Conservation (phyloP, 495 filamentous ascomycete genomes). For the Aspergillus campestris region DNA sequence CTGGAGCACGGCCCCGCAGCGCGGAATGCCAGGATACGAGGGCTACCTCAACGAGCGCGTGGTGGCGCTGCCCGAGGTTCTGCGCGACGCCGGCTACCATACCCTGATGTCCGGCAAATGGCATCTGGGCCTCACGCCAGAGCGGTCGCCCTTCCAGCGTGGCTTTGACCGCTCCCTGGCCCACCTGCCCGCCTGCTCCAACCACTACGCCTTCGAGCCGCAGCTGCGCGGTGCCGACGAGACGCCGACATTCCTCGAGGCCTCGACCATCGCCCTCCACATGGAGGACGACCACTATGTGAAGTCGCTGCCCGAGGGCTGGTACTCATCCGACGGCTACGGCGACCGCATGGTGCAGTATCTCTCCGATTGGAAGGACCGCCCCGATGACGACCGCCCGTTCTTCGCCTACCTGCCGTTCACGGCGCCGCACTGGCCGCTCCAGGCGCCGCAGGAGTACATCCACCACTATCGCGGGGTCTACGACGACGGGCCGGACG, state of each 20-base stretch:
- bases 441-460: slow-evolving; percentile 46
- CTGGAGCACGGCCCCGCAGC: slow-evolving; percentile 36
- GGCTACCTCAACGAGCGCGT: slow-evolving; percentile 57
- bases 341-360: slow-evolving; percentile 46
- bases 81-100: slow-evolving; percentile 53
- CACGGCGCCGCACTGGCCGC: slow-evolving; percentile 54
- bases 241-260: slow-evolving; percentile 44
- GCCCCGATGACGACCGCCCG: slow-evolving; percentile 38
- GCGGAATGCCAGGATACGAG: slow-evolving; percentile 57
- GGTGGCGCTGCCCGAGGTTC: slow-evolving; percentile 52
- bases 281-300: slow-evolving; percentile 51
- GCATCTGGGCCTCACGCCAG: slow-evolving; percentile 40
- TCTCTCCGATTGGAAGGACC: slow-evolving; percentile 42
- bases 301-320: slow-evolving; percentile 43
- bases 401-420: slow-evolving; percentile 56
- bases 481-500: slow-evolving; percentile 50
- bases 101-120: slow-evolving; percentile 58
- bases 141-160: slow-evolving; percentile 31
- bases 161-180: slow-evolving; percentile 43
- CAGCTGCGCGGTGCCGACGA: slow-evolving; percentile 38
- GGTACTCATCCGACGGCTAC: slow-evolving; percentile 49
- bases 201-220: slow-evolving; percentile 55
- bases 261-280: slow-evolving; percentile 46
- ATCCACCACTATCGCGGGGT: slow-evolving; percentile 46
- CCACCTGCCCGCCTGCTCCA: slow-evolving; percentile 48